phyloP scores from a whole-genome alignment of 768 basidiomycete genomes.

The Lactifluus piperatus region DNA sequence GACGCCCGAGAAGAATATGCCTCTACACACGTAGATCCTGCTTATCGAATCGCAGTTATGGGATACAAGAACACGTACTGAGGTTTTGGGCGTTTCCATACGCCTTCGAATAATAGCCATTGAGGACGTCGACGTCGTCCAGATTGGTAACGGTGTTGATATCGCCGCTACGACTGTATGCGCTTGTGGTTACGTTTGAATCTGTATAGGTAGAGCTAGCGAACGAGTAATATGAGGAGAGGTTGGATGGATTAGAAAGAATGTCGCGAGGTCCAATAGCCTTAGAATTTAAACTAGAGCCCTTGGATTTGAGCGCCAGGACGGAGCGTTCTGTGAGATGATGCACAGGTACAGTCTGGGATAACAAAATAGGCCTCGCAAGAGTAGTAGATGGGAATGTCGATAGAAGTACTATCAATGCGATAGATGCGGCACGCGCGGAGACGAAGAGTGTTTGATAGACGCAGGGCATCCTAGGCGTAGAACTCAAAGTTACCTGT shows the following conservation, averaged over 20 bases:
- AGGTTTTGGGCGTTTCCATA: conserved; percentile 23
- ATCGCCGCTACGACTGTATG: conserved; percentile 9
- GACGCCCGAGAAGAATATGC: conserved; percentile 27
- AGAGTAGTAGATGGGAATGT: conserved; percentile 19
- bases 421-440: conserved; percentile 34
- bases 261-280: neutral
- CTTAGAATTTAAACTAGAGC: neutral
- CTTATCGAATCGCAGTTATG: neutral
- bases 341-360: conserved; percentile 20
- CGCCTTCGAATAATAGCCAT: conserved; percentile 22
- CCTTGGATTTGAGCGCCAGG: conserved; percentile 11
- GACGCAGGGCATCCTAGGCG: conserved; percentile 28
- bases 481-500: neutral
- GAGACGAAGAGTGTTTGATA: conserved; percentile 33
- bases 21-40: neutral
- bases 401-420: conserved; percentile 28
- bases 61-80: conserved; percentile 19
- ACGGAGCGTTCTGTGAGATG: conserved; percentile 14
- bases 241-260: neutral
- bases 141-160: conserved; percentile 14
- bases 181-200: neutral
- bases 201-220: neutral
- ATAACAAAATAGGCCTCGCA: conserved; percentile 24
- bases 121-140: conserved; percentile 24
- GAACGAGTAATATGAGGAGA: neutral